These are phyloP conservation scores for Nigrospora osmanthi DNA, from an alignment of 2,329 filamentous ascomycete species.

Conservation along the genomic window DNA sequence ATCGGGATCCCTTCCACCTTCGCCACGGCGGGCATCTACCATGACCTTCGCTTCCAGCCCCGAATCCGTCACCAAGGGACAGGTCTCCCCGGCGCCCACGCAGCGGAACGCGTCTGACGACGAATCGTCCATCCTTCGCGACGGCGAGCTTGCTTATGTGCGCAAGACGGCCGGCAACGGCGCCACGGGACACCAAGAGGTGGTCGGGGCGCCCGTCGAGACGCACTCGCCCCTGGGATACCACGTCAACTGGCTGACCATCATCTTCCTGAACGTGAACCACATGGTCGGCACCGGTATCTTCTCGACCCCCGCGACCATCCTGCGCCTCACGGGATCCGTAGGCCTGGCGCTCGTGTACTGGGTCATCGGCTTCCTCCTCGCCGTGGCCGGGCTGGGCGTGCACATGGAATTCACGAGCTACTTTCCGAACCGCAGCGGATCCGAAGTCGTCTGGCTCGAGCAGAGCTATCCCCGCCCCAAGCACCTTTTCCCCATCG, in stretches of 20 bases:
- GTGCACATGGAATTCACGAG: conserved; percentile 47
- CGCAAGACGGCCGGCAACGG: conserved; percentile 29
- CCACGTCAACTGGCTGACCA: conserved; percentile 44
- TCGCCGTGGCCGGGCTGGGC: conserved; percentile 35
- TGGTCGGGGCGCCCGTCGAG: conserved; percentile 54
- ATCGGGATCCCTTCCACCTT: no score
- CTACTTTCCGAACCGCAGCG: conserved; percentile 49
- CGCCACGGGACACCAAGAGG: conserved; percentile 47
- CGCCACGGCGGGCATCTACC: no score
- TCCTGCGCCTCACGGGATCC: conserved; percentile 41
- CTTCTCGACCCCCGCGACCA: conserved; percentile 39
- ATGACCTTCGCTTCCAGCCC: no score
- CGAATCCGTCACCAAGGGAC: no score
- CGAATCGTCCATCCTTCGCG: conserved; percentile 16
- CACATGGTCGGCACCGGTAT: conserved; percentile 58
- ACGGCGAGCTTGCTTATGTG: conserved; percentile 18
- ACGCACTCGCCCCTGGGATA: conserved; percentile 51
- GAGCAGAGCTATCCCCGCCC: conserved; percentile 51
- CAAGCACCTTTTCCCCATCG: conserved; percentile 45
- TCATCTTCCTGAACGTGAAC: conserved; percentile 50
- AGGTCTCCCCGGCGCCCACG: no score
- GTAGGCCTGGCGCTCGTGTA: conserved; percentile 45
- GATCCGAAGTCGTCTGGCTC: conserved; percentile 48
- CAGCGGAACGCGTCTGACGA: conserved; percentile 5
- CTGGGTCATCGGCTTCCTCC: conserved; percentile 44